phyloP scores from a whole-genome alignment of 2,329 filamentous ascomycete species.

The Alternaria sp. region DNA sequence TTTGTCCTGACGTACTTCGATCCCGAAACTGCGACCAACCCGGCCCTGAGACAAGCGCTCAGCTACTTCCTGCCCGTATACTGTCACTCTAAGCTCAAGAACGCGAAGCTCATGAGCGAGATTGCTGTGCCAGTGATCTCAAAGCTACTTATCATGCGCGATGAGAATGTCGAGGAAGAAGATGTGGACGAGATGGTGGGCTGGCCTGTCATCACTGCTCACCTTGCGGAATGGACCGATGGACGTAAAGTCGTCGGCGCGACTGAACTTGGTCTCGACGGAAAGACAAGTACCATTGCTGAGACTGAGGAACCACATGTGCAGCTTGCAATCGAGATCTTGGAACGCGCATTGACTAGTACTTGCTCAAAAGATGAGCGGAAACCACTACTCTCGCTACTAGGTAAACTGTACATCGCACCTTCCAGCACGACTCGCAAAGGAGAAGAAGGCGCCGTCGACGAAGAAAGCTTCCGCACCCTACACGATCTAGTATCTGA shows the following conservation, averaged over 20 bases:
- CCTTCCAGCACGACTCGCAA: conserved; percentile 57
- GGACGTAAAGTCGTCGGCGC: conserved; percentile 77
- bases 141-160: conserved; percentile 66
- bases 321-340: conserved; percentile 76
- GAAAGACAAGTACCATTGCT: conserved; percentile 63
- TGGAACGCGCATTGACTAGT: conserved; percentile 75
- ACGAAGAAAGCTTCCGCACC: conserved; percentile 38
- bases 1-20: conserved; percentile 90
- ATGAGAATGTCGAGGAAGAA: conserved; percentile 74
- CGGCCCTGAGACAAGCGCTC: conserved; percentile 82
- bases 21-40: conserved; percentile 79
- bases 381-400: conserved; percentile 69
- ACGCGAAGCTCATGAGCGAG: conserved; percentile 80
- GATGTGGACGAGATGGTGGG: conserved; percentile 77
- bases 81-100: conserved; percentile 83
- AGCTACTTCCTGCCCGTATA: conserved; percentile 96
- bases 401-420: conserved; percentile 83
- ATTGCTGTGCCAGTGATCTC: conserved; percentile 79
- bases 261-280: conserved; percentile 53
- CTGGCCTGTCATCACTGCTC: conserved; percentile 78
- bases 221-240: conserved; percentile 94
- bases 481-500: conserved; percentile 59
- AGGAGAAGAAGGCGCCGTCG: conserved; percentile 26
- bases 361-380: conserved; percentile 79
- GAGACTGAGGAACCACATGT: conserved; percentile 83